Evolutionary conservation across 1,284 basidiomycete genomes (phyloP).

Genomic region (Tilletia indica): DNA sequence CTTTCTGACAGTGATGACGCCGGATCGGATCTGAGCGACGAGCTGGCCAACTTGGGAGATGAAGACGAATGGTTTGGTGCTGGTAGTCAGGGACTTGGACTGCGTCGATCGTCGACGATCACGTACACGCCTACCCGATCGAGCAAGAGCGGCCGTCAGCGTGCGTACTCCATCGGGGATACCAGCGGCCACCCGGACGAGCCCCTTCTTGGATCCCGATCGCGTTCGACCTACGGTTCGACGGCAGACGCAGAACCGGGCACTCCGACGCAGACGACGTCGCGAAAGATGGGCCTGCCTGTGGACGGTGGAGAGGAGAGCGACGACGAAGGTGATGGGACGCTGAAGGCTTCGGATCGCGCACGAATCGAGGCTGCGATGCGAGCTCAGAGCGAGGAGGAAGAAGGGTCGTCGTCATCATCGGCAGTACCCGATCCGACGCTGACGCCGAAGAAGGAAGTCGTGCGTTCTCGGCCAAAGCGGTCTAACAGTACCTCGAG

Average conservation of each 20-base stretch:
- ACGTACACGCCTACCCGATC: neutral
- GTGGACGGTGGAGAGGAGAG: neutral
- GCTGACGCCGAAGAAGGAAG: neutral
- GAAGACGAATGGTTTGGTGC: conserved; percentile 41
- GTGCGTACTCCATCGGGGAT: conserved; percentile 32
- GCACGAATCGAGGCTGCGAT: conserved; percentile 21
- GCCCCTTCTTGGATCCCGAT: conserved; percentile 25
- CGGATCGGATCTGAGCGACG: conserved; percentile 37
- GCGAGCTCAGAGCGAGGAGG: neutral
- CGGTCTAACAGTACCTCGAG: neutral
- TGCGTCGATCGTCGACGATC: conserved; percentile 32
- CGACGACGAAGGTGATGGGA: conserved; percentile 25
- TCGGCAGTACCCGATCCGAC: neutral
- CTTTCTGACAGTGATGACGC: conserved; percentile 12
- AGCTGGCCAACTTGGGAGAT: conserved; percentile 44
- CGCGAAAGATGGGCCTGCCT: neutral
- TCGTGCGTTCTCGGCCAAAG: neutral
- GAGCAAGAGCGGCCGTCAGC: conserved; percentile 13
- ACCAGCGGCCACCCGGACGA: conserved; percentile 32
- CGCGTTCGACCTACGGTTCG: conserved; percentile 33
- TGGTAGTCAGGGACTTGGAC: conserved; percentile 28
- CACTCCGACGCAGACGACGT: neutral
- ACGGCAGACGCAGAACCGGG: conserved; percentile 15
- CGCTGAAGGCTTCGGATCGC: conserved; percentile 39
- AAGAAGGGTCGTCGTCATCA: neutral